Base-by-base conservation (phyloP, 2,329 filamentous ascomycete species). In the Clathrospora elynae region DNA sequence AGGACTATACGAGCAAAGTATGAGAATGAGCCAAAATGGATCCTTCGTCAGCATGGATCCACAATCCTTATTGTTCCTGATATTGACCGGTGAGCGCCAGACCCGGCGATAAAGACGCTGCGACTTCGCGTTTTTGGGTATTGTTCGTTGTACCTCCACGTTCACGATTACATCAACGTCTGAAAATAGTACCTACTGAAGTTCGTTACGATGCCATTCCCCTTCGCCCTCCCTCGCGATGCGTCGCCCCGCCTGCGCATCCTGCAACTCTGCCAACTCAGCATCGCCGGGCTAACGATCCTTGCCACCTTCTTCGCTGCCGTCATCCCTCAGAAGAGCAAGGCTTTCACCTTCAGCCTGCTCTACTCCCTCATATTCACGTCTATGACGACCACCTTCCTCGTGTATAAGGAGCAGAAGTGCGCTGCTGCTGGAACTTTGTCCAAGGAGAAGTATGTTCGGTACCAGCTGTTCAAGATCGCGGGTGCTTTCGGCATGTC, bases 381-480 rank as follows among this genome's bases (percentile, higher is more conserved):
- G 0, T 57, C 58, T 25, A 45, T 54, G 25, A 53, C 55, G 0
- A 61, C 55, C 5, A 44, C 50, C 12, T 43, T 54, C 42, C 35
- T 63, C 25, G 23, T 63, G 28, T 37, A 42, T 29, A 51, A 45
- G 19, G 60, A 63, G 42, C 52, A 55, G 22, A 47, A 33, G 16
- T 47, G 57, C 32, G 55, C 52, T 2, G 29, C 32, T 9, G 45
- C 42, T 9, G 57, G 53, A 9, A 42, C 40, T 13, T 24, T 63
- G 25, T 49, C 46, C 13, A 61, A 61, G 32, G 38, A 54, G 40
- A 53, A 50, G 25, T 63, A 63, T 36, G 45, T 38, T 10, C 55
- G 55, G 19, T 61, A 59, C 28, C 60, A 63, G 35, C 17, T 57
- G 2, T 48, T 55, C 46, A 62, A 62, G 42, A 48, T 62, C 17